Evolutionary conservation across 257 asterid species (phyloP), one percentile per base, ranked within the genome.

Genomic region (Craterostigma plantagineum): DNA sequence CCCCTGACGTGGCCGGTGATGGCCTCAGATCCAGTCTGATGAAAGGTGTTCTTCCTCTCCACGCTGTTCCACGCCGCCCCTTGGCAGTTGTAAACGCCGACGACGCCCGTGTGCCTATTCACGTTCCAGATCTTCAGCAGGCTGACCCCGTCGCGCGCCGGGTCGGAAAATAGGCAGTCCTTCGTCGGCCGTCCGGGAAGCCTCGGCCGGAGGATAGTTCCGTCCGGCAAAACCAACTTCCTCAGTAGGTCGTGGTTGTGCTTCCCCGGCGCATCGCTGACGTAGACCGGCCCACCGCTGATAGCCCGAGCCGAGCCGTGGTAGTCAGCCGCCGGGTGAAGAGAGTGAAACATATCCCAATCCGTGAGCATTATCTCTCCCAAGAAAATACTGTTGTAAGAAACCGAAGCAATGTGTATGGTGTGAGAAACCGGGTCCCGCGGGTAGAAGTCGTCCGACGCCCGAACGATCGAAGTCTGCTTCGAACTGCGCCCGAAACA

Each of bases 91-190:
- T 79, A 83, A n/a, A 73, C 76, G 9, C 93, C 95, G 6, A 83
- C 75, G 0, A 76, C 76, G 41, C 91, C 93, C 13, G 77, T 76
- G 67, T 63, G 59, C 50, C 76, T 83, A 79, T 83, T 83, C 77
- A 79, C 67, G 79, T 79, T 83, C 95, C 95, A 83, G 47, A 83
- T 79, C 73, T 83, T 83, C 58, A 83, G 46, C 51, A 79, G 49
- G 69, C 95, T 83, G 74, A 75, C 79, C 23, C 96, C 92, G 49
- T 85, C 96, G n/a, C 96, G 92, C 35, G 92, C 76, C 7, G 96
- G 96, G 57, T 85, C 94, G 5, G 91, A 61, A 51, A 85, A 77
- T 10, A 85, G 53, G 75, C 91, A 77, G 41, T 85, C 96, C 51
- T 66, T 77, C 18, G 96, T 81, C 11, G 96, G 96, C 33, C 94